Evolutionary conservation across 164 flowering plant species (phyloP), one percentile per base, ranked within the genome.

Genomic region (grape (Vitis vinifera)): DNA sequence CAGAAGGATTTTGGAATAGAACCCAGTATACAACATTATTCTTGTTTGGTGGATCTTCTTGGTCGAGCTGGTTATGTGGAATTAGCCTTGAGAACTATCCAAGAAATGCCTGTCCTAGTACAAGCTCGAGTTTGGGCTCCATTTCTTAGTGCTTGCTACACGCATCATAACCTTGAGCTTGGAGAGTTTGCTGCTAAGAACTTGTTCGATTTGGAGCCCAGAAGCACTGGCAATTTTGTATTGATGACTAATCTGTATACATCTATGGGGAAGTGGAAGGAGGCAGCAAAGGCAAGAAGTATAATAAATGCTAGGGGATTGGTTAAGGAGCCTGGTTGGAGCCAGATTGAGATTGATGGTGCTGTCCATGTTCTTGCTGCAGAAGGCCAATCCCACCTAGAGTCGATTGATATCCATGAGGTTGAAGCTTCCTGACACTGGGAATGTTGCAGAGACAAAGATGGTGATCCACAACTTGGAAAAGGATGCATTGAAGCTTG

Each of bases 121-220:
- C 67, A 69, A 17, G 48, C 75, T 47, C 73, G 37, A 73, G 74
- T 62, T 17, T 72, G 74, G 81, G 73, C 70, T 27, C 78, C 85
- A 63, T 63, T 82, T 23, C 75, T 82, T 58, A 77, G 85, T 71
- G 85, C 78, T 27, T 82, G 85, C 65, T 73, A 78, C 60, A 75
- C 65, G 31, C 73, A 77, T 58, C 55, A 7, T 37, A 70, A 78
- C 31, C 9, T 71, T 65, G 73, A 74, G 60, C 53, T 83, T 2
- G 82, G 77, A 17, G 86, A 78, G 55, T 66, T 51, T 23, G 80
- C 72, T 56, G 78, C 77, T 56, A 76, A 60, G 37, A 68, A 55
- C 30, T 63, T 82, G 63, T 53, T 73, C 13, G 61, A 66, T 68
- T 44, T 68, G 53, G 73, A 71, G 29, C 68, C 85, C 55, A 61